Evolutionary conservation across 768 basidiomycete species (phyloP).

Genomic region (Mycena metata): DNA sequence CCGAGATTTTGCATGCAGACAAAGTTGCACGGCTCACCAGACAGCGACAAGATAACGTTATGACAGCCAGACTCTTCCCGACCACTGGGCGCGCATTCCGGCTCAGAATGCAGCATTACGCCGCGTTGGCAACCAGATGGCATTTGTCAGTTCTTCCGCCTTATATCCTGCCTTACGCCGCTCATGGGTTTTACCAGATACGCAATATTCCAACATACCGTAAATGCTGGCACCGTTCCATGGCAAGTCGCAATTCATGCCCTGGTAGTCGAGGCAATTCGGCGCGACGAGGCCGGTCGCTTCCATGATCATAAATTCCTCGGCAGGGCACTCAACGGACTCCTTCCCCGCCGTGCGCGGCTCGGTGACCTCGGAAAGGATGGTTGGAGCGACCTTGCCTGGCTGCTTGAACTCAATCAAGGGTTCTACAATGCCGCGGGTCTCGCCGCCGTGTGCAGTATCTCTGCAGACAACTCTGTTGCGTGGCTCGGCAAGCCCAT

Average conservation of each 20-base stretch:
- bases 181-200: neutral
- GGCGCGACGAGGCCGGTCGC: conserved; percentile 35
- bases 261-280: no score
- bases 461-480: conserved; percentile 10
- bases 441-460: conserved; percentile 37
- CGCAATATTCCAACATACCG: conserved; percentile 21
- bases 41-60: neutral
- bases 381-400: conserved; percentile 44
- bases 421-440: conserved; percentile 44
- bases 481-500: conserved; percentile 43
- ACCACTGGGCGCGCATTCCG: conserved; percentile 2
- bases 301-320: conserved; percentile 36
- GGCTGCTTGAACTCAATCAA: conserved; percentile 46
- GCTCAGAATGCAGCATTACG: conserved; percentile 8
- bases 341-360: conserved; percentile 40
- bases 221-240: conserved; percentile 24
- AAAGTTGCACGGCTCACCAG: neutral
- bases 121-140: conserved; percentile 5
- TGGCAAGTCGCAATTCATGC: conserved; percentile 29
- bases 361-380: conserved; percentile 31
- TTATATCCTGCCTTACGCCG: no score
- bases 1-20: conserved; percentile 22
- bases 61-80: neutral
- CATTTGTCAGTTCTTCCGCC: conserved; percentile 22
- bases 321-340: conserved; percentile 43